These are phyloP conservation scores for Penicillium desertorum DNA, from an alignment of 495 filamentous ascomycete species.

Conservation along the genomic window DNA sequence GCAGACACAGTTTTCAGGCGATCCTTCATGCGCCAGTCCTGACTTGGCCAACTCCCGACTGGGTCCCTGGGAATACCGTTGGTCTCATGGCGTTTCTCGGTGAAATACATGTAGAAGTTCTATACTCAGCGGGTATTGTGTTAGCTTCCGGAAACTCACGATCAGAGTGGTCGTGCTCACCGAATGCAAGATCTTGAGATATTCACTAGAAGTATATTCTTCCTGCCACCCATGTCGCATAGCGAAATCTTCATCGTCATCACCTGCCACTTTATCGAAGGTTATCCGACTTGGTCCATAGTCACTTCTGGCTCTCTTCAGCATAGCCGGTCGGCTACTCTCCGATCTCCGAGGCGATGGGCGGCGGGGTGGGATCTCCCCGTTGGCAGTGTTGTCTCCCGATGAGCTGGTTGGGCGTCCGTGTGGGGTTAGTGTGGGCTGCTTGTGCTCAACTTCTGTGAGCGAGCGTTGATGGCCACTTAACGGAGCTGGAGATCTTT, in stretches of 20 bases:
- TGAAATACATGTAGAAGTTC: conserved; percentile 97
- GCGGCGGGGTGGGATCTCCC: conserved; percentile 28
- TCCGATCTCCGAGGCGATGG: conserved; percentile 36
- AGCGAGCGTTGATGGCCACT: conserved; percentile 42
- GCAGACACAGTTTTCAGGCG: conserved; percentile 95
- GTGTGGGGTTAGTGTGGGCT: conserved; percentile 23
- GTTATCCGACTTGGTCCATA: conserved; percentile 51
- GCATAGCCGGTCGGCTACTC: conserved; percentile 51
- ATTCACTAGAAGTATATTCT: conserved; percentile 59
- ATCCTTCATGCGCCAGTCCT: conserved; percentile 97
- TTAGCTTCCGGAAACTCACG: conserved; percentile 14
- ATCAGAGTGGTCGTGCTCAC: conserved; percentile 36
- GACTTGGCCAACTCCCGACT: conserved; percentile 58
- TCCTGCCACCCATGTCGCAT: conserved; percentile 65
- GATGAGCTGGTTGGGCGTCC: conserved; percentile 39
- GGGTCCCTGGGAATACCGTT: conserved; percentile 81
- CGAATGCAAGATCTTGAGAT: conserved; percentile 57
- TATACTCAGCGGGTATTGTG: conserved; percentile 13
- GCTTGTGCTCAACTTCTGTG: conserved; percentile 38
- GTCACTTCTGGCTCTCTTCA: conserved; percentile 73
- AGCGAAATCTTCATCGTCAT: conserved; percentile 52
- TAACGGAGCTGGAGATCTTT: conserved; percentile 41
- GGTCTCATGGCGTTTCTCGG: conserved; percentile 96
- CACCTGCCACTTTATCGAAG: conserved; percentile 33
- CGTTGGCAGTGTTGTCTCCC: conserved; percentile 30